Base-by-base conservation (phyloP, 1,139 yeast genomes). In the Geotrichum phurueaensis region DNA sequence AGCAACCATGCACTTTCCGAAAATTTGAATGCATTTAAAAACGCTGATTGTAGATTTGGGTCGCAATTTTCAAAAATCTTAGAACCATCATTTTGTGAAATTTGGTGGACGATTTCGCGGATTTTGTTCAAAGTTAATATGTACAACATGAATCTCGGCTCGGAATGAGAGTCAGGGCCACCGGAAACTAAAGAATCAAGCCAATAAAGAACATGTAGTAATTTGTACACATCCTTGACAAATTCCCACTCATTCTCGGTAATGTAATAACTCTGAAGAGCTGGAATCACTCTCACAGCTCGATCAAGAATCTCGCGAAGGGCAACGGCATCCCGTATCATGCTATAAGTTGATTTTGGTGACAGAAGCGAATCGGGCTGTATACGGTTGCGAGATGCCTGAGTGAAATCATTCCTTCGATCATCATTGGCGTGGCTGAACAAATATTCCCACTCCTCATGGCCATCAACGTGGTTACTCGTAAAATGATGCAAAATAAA, bases 231-330 rank as follows among this genome's bases (percentile, higher is more conserved):
- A 25, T 55, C 27, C 22, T 55, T 55, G 18, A 55, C 25, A 7
- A 25, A 18, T 10, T n/a, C 15, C 58, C 58, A 55, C 25, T 55
- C 58, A 2, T 50, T 13, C 5, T 39, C 53, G 6, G 22, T 50
- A 9, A 55, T 55, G 15, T 36, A 29, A 25, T 53, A 55, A n/a
- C 52, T 27, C 53, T 36, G 31, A 10, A 55, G 49, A 15, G 58
- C 54, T 4, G 47, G 50, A 10, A 55, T 25, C 3, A 22, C 15
- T 15, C 29, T 48, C 2, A 49, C 43, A 6, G 58, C 58, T 2
- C 27, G 36, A 29, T 55, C 52, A n/a, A 55, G 50, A 9, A 55
- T 36, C 20, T 49, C 31, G 15, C 31, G 53, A 31, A 50, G 29
- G 1, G 29, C 39, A 7, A 47, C 18, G 12, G 58, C 52, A 20